Evolutionary conservation across 2,329 filamentous ascomycete genomes (phyloP), one percentile per base, ranked within the genome.

Genomic region (Colletotrichum tropicale): DNA sequence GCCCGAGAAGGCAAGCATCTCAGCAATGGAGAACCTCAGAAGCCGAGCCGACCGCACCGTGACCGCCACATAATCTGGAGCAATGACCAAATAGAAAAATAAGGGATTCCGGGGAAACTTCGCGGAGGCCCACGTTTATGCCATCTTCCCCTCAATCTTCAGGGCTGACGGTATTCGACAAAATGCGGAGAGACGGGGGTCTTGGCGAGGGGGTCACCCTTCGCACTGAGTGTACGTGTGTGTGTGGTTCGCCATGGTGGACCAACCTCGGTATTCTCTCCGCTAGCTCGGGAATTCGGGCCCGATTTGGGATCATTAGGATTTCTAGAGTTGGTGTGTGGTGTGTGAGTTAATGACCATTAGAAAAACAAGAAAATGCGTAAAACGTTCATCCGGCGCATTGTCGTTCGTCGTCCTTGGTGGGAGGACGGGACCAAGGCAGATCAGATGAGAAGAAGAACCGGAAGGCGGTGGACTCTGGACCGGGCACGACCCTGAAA

Each of bases 81-180:
- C 52, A 28, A 36, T 60, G 56, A 55, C 65, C 26, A 60, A 26
- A 58, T 10, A 10, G 36, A 16, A 60, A 43, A n/a, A 66, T 74
- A 71, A 67, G 71, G 75, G 43, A 76, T 74, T 75, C 75, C 71
- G 75, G 75, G 71, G 75, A 75, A 76, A 68, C 62, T 32, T 75
- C 62, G 75, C 55, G 64, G 62, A 66, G 71, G 61, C 43, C 73
- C 73, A 75, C 69, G 73, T 72, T 56, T n/a, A 38, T 24, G 21
- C 55, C 55, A 15, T 60, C n/a, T 52, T 38, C 58, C 26, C 66
- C 58, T 60, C 43, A 38, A 38, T 38, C 61, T 18, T 15, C 36
- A 64, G 65, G 56, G 38, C 24, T 62, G 58, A 74, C 66, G 32
- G 67, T 64, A 72, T 62, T 36, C 38, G 68, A 36, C 66, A 66